A percentile compares a stretch with the other conserved stretches of the same genome.
Evolutionary conservation across 331 rosid species (phyloP).

Genomic region (Pyrus hybrid): DNA sequence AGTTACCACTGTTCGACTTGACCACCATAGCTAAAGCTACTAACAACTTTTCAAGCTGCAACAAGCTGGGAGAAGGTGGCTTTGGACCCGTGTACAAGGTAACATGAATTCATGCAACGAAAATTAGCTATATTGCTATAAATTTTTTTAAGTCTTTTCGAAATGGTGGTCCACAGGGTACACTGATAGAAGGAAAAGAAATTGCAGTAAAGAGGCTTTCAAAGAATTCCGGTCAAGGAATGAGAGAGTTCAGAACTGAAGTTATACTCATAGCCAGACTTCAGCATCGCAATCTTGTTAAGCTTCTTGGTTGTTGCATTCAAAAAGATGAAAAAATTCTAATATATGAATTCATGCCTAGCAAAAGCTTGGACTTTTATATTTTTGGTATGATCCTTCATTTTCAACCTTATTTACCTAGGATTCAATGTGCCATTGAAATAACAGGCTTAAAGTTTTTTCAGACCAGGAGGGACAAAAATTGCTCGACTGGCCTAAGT

Average conservation of each 20-base stretch:
- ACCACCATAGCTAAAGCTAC: constrained; percentile 16
- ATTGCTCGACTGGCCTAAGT: too few species aligned
- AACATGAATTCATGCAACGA: background rate
- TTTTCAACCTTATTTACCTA: too few species aligned
- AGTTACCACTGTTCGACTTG: constrained; percentile 15
- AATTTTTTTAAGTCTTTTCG: background rate
- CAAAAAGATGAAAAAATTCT: background rate
- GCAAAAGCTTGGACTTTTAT: too few species aligned
- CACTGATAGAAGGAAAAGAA: background rate
- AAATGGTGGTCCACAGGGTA: background rate
- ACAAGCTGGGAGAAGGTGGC: constrained; percentile 30
- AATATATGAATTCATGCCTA: too few species aligned
- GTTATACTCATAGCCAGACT: background rate
- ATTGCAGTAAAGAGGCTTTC: constrained; percentile 6
- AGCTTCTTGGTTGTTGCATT: constrained; percentile 5
- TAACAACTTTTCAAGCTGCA: constrained; percentile 6
- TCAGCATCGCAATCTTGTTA: constrained; percentile 3
- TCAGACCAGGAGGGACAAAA: too few species aligned
- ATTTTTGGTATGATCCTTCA: too few species aligned
- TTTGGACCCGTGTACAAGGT: constrained; percentile 27
- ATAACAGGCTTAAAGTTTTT: too few species aligned
- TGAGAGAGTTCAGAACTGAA: background rate
- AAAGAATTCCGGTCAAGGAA: background rate
- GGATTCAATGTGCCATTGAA: too few species aligned
- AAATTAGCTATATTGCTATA: background rate